Evolutionary conservation across 2,329 filamentous ascomycete species (phyloP), one percentile per base, ranked within the genome.

Genomic region (Xylariaceae sp.): DNA sequence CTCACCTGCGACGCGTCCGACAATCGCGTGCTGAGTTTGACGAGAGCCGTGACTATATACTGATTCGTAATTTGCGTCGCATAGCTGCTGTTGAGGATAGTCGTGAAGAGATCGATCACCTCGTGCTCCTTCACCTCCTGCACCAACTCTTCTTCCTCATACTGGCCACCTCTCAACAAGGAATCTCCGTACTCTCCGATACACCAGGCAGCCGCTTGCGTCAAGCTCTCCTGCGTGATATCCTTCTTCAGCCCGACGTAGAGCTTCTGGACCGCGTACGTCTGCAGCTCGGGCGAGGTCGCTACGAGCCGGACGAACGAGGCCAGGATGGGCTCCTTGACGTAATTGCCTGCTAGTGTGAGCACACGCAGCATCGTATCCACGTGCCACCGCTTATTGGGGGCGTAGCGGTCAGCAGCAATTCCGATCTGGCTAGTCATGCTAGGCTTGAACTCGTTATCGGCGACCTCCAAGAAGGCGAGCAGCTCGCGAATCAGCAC

Each of bases 381-480:
- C 52, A 97, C 84, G 60, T 98, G 92, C 92, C 92, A 98, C 59
- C 92, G 76, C 68, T 97, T 97, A 67, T 92, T 97, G 1, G 92
- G 94, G 2, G 92, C 86, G 64, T 88, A 98, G 50, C 90, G 82
- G 63, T 98, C 92, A 5, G 94, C 92, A 9, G 94, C 92, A 54
- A 98, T 88, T 16, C 92, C 92, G 60, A 98, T 98, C 59, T 98
- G 92, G 37, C 84, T 92, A 2, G 92, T 98, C 89, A 98, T 96
- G 37, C 88, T 87, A 5, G 92, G 87, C 68, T 98, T 98, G 70
- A 98, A 98, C 63, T 98, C 92, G 50, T 94, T 95, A 57, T 98
- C 92, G 38, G 94, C 90, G 36, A 95, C 88, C 62, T 98, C 92
- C 41, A 98, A 66, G 73, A 98, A 98, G 5, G 92, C 88, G 30